Conservation (phyloP, 495 filamentous ascomycete species). For the Geopyxis carbonaria region DNA sequence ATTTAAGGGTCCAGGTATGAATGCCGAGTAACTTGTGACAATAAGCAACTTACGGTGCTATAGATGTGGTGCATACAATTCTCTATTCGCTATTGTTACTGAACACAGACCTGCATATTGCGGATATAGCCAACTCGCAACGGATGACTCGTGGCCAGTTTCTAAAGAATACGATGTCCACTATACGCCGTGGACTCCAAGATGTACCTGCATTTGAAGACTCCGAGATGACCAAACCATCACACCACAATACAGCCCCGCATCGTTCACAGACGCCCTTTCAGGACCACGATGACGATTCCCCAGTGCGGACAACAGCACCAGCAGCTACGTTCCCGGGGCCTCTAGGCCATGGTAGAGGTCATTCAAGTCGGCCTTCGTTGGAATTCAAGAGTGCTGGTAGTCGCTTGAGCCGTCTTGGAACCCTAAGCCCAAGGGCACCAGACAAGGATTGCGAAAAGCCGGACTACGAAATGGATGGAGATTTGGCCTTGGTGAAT, state of each 20-base stretch:
- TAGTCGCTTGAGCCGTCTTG: constrained; percentile 10
- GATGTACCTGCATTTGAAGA: constrained; percentile 29
- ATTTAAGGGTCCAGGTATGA: constrained; percentile 71
- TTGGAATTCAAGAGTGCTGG: constrained; percentile 18
- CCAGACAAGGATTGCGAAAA: constrained; percentile 14
- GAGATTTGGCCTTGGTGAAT: constrained; percentile 50
- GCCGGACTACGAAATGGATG: constrained; percentile 21
- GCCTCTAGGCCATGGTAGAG: constrained; percentile 10
- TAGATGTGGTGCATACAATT: constrained; percentile 93
- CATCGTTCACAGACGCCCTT: constrained; percentile 18
- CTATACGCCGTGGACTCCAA: constrained; percentile 55
- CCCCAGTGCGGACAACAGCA: not conserved
- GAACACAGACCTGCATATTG: constrained; percentile 90
- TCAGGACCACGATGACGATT: constrained; percentile 8
- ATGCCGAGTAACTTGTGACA: constrained; percentile 2
- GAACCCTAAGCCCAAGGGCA: constrained; percentile 5
- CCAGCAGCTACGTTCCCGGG: constrained; percentile 18
- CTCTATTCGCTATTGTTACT: constrained; percentile 88
- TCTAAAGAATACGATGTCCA: constrained; percentile 90
- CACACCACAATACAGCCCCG: constrained; percentile 21
- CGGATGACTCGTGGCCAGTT: constrained; percentile 94
- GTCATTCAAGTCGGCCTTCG: constrained; percentile 14
- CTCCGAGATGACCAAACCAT: constrained; percentile 8
- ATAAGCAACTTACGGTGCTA: constrained; percentile 7
- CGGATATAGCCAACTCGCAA: constrained; percentile 60